Evolutionary conservation across 352 stramenopile genomes (phyloP).

Genomic region (Plasmopara viticola): DNA sequence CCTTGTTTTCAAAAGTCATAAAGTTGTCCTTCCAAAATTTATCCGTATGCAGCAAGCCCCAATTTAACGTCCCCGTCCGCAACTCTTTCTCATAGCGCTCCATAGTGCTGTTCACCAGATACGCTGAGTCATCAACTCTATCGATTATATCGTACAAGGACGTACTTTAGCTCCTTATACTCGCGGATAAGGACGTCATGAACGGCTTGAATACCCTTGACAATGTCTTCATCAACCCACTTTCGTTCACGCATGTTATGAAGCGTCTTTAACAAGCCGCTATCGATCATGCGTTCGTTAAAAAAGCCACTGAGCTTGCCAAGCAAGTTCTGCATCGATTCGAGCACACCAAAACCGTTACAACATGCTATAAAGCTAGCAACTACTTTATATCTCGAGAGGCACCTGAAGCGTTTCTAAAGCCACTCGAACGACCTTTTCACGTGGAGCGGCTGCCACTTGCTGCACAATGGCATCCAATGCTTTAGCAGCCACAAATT

Average conservation of each 20-base stretch:
- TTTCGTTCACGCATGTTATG: conserved; percentile 90
- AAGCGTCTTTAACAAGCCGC: conserved; percentile 92
- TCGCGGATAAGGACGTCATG: conserved; percentile 79
- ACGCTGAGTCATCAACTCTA: background rate
- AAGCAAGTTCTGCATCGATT: conserved; percentile 50
- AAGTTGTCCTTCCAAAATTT: conserved; percentile 99
- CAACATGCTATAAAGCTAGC: background rate
- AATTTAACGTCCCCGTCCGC: conserved; percentile 91
- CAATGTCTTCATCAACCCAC: conserved; percentile 94
- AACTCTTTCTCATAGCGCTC: conserved; percentile 96
- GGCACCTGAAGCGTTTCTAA: conserved; percentile 87
- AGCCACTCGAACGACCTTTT: conserved; percentile 96
- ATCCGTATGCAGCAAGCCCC: conserved; percentile 95
- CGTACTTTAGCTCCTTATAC: conserved; percentile 87
- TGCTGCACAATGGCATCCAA: conserved; percentile 73
- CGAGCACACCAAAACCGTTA: background rate
- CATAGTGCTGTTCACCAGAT: conserved; percentile 74
- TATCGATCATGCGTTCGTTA: conserved; percentile 95
- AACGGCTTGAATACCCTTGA: conserved; percentile 68
- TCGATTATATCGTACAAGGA: background rate
- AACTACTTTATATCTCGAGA: background rate
- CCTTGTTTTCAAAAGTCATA: conserved; percentile 93
- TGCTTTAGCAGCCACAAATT: conserved; percentile 59
- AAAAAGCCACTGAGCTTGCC: conserved; percentile 78
- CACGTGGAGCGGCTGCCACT: conserved; percentile 89